Percentiles rank a stretch among this genome's conserved stretches.
Evolutionary conservation across 805 yeast species (phyloP).

Genomic region (Pichia ethanolica): DNA sequence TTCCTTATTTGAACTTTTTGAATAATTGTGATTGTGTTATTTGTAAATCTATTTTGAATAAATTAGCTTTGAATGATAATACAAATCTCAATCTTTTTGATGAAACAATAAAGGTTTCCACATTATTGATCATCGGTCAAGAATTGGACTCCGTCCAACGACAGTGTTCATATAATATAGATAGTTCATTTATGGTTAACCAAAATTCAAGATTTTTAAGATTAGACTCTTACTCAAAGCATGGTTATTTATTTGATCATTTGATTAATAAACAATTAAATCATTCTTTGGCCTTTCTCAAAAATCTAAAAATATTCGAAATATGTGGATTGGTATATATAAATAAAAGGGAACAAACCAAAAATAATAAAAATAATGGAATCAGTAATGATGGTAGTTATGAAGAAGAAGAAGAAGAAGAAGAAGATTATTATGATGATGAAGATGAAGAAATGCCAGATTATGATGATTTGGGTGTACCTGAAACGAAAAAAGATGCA

Average conservation of each 20-base stretch:
- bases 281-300: conserved; percentile 14
- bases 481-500: not conserved
- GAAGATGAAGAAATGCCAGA: not conserved
- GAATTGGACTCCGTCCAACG: conserved; percentile 22
- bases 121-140: conserved; percentile 25
- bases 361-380: not conserved
- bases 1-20: conserved; percentile 24
- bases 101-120: conserved; percentile 27
- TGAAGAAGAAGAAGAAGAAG: not conserved
- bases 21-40: conserved; percentile 20
- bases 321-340: conserved; percentile 26
- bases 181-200: conserved; percentile 10
- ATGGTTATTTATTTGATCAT: conserved; percentile 27
- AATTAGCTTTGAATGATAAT: not conserved
- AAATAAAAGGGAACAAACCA: not conserved
- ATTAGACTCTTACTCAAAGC: conserved; percentile 3
- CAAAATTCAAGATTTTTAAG: conserved; percentile 15
- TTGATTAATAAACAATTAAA: conserved; percentile 21
- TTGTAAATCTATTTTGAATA: conserved; percentile 15
- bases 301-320: conserved; percentile 22
- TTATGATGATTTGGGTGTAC: not conserved
- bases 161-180: conserved; percentile 6
- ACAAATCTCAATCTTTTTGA: conserved; percentile 6
- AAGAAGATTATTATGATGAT: too few species aligned
- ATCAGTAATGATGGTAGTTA: not conserved